Evolutionary conservation across 2,329 filamentous ascomycete genomes (phyloP), one percentile per base, ranked within the genome.

Genomic region (Monosporascus sp.): DNA sequence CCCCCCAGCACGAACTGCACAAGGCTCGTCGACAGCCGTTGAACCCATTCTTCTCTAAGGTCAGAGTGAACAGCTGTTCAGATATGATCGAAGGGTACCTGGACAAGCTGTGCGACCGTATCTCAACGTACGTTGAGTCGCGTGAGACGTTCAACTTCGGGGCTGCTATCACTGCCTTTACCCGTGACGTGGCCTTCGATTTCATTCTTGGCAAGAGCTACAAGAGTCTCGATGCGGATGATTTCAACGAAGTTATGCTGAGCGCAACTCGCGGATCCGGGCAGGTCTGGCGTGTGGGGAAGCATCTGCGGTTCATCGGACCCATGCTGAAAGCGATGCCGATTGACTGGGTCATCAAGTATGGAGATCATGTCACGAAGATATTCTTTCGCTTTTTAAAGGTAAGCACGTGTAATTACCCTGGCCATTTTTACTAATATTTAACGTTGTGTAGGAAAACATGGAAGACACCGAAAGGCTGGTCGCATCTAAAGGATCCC

Each of bases 231-330:
- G 52, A 56, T 7, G 7, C 14, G 3, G 50, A 50, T 18, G 61
- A 62, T 18, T 63, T 64, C 41, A 49, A 55, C 24, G 22, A 17
- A 6, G 45, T 8, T 2, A 41, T 61, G 49, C n/a, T 47, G 9
- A 27, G 18, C 4, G 37, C 52, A 4, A 18, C 45, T 14, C 47
- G 52, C 31, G 49, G 36, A 18, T 34, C 37, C 0, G 56, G 60
- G 0, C 24, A 24, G 20, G 22, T 62, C n/a, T 58, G 61, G 57
- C 52, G 61, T n/a, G 42, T 54, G 46, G 58, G 52, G 14, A 64
- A 61, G 50, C 60, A 62, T 54, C 22, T 62, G 11, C 59, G 54
- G 15, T 63, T 48, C 45, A 49, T 58, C 24, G 49, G 52, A 9
- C 47, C 54, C 1, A 3, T 55, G 5, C 34, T 64, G 50, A 54